phyloP scores from a whole-genome alignment of 192 early-diverging fungal species.

The Linnemannia hyalina region DNA sequence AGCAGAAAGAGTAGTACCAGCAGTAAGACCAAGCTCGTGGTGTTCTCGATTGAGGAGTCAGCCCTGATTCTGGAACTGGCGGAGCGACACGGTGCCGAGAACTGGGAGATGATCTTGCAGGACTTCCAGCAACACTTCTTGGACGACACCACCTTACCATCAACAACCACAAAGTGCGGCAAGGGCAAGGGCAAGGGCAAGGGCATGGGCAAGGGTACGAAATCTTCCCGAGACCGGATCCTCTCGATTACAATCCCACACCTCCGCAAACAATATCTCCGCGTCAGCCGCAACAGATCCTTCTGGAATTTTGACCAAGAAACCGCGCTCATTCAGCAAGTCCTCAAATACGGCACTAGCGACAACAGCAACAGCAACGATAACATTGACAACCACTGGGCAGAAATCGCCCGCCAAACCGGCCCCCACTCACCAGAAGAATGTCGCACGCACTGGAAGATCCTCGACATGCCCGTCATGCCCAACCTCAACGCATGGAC shows the following conservation, averaged over 20 bases:
- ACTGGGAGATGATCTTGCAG: conserved; percentile 13
- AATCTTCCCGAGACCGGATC: background rate
- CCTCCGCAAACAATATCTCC: conserved; percentile 22
- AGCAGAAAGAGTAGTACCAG: background rate
- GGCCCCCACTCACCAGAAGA: conserved; percentile 24
- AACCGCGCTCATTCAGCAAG: conserved; percentile 39
- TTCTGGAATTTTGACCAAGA: conserved; percentile 43
- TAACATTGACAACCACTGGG: conserved; percentile 14
- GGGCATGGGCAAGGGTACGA: background rate
- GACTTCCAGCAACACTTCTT: conserved; percentile 33
- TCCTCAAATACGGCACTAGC: conserved; percentile 16
- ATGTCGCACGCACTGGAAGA: conserved; percentile 41
- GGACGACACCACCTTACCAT: background rate
- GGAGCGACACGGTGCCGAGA: conserved; percentile 11
- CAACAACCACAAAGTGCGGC: background rate
- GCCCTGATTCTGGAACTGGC: conserved; percentile 11
- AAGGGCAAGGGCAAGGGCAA: background rate
- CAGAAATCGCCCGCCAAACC: conserved; percentile 6
- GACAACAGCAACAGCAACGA: background rate
- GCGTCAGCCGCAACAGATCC: conserved; percentile 2
- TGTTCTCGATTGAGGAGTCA: conserved; percentile 34
- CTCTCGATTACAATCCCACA: conserved; percentile 8
- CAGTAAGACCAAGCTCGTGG: conserved; percentile 4
- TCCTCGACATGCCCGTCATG: conserved; percentile 39
- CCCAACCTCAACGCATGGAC: background rate